Evolutionary conservation across 2,329 filamentous ascomycete species (phyloP), one percentile per base, ranked within the genome.

Genomic region (Arthrinium phaeospermum): DNA sequence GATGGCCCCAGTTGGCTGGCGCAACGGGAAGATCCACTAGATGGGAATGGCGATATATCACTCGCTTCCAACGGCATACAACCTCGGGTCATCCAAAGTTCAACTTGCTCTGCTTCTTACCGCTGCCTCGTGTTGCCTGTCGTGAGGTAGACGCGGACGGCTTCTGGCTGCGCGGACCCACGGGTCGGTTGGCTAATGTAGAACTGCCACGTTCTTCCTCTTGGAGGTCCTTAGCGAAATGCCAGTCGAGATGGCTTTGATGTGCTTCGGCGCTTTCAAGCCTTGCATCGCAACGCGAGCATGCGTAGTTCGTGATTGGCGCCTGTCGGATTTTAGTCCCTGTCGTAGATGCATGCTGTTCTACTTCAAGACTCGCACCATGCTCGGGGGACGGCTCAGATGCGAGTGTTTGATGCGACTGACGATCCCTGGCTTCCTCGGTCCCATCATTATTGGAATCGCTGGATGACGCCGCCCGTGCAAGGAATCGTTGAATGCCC

Each of bases 211-310:
- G 86, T 83, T 92, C 87, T 72, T 86, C 82, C 2, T 91, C 88
- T 75, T 95, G 92, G 44, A 99, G 86, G 77, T 96, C 93, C 83
- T 93, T 94, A 67, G 96, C 96, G 83, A 98, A 92, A 83, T 99
- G 96, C 92, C 95, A 98, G 81, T 99, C 96, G 71, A 92, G 87
- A 81, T 99, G 96, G 82, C 93, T 95, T 75, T 91, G 88, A 67
- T 91, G 79, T 76, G 88, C 87, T 71, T 92, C 89, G 37, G 85
- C 79, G 51, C 86, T 84, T 16, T 87, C 85, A 46, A 96, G 85
- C n/a, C 81, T 79, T 77, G 88, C 86, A 73, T 88, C 86, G 81
- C 95, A 98, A 74, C 90, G 90, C 69, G 85, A 80, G 81, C 94
- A 97, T 53, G 81, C 77, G 77, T 85, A 83, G 61, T 83, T 78